These are phyloP conservation scores for Myochromella boudieri DNA, from an alignment of 768 basidiomycete genomes.

Conservation along the genomic window DNA sequence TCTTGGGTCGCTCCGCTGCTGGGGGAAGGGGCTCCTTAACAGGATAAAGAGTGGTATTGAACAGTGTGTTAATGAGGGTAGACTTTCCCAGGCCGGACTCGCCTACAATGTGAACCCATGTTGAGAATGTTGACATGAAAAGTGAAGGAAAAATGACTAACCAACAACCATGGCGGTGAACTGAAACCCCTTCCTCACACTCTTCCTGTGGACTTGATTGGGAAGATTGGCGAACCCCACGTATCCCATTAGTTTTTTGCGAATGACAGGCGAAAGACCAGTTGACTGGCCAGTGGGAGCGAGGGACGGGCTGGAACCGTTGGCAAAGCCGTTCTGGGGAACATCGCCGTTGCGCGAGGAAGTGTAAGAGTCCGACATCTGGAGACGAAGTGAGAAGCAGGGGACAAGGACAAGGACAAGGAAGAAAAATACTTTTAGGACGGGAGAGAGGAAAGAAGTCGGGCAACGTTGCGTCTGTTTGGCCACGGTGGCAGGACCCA, in stretches of 20 bases:
- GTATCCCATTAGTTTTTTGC: constrained; percentile 94
- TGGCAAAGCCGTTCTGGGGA: constrained; percentile 57
- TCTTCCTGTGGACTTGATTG: constrained; percentile 99
- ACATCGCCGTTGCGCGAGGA: constrained; percentile 68
- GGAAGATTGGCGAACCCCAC: constrained; percentile 97
- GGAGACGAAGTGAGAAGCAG: constrained; percentile 24
- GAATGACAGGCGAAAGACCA: constrained; percentile 50
- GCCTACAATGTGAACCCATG: constrained; percentile 44
- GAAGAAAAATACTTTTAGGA: constrained; percentile 51
- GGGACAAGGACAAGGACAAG: constrained; percentile 27
- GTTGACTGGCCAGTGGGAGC: constrained; percentile 34
- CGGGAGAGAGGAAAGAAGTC: constrained; percentile 53
- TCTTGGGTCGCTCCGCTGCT: constrained; percentile 83
- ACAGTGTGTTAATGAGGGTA: constrained; percentile 97
- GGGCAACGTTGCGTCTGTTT: constrained; percentile 49
- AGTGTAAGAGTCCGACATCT: constrained; percentile 78
- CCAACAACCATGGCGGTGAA: constrained; percentile 99
- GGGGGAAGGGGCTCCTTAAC: constrained; percentile 84
- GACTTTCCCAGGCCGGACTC: constrained; percentile 99
- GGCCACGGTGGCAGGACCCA: constrained; percentile 37
- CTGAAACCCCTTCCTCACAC: constrained; percentile 97
- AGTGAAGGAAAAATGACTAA: constrained; percentile 30
- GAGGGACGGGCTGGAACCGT: constrained; percentile 66
- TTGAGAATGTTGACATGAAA: constrained; percentile 22
- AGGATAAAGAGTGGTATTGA: constrained; percentile 94